Percentiles rank a stretch among this genome's conserved stretches.
Conservation (phyloP, 129 eudicot species). For the Ambrosia artemisiifolia region DNA sequence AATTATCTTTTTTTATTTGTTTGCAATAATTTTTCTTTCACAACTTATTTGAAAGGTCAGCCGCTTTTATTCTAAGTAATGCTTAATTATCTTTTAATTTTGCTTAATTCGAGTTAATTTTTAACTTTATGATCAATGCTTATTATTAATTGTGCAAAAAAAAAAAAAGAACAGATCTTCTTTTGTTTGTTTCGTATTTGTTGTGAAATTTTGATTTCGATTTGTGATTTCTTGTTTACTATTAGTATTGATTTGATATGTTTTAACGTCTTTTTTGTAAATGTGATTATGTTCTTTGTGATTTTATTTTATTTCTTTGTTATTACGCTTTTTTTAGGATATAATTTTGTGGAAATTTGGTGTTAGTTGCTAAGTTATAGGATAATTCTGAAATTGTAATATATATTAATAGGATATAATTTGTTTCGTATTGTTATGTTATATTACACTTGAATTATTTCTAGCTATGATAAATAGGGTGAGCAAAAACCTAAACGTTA, state of each 20-base stretch:
- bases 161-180: no score
- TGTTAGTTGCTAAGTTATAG: neutral
- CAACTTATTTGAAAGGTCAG: slow-evolving; percentile 12
- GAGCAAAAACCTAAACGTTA: no score
- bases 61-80: neutral
- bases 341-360: slow-evolving; percentile 6
- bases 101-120: neutral
- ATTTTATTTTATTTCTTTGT: slow-evolving; percentile 6
- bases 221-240: slow-evolving; percentile 3
- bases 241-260: slow-evolving; percentile 1
- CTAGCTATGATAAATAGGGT: no score
- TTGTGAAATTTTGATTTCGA: slow-evolving; percentile 12
- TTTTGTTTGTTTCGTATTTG: slow-evolving; percentile 13
- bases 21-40: neutral
- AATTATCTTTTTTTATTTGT: no score
- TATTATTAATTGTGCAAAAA: slow-evolving; percentile 9
- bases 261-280: slow-evolving; percentile 6
- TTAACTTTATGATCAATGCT: slow-evolving; percentile 19
- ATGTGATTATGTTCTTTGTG: slow-evolving; percentile 21
- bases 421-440: no score
- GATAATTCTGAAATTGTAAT: no score
- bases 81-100: no score
- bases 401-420: no score
- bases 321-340: slow-evolving; percentile 12
- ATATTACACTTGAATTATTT: no score